Evolutionary conservation across 768 basidiomycete species (phyloP).

Genomic region (Mrakia blollopis): DNA sequence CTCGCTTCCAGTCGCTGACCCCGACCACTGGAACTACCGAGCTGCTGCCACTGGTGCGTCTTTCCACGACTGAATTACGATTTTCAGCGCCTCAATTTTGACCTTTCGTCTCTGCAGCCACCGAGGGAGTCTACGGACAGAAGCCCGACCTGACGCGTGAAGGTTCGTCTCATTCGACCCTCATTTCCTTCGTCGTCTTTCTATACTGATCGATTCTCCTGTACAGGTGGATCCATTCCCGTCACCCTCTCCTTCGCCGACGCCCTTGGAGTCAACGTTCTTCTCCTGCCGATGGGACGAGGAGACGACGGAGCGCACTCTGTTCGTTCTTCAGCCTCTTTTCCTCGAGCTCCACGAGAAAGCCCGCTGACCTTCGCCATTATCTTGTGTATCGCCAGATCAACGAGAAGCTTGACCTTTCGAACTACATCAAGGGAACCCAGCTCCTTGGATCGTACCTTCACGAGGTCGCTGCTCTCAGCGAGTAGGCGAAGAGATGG

Average conservation of each 20-base stretch:
- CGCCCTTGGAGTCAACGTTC: slow-evolving; percentile 68
- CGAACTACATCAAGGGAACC: slow-evolving; percentile 75
- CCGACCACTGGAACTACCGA: slow-evolving; percentile 86
- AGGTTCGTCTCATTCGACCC: slow-evolving; percentile 48
- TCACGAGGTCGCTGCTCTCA: slow-evolving; percentile 57
- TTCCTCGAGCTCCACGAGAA: background rate
- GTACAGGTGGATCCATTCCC: slow-evolving; percentile 66
- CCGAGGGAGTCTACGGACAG: slow-evolving; percentile 68
- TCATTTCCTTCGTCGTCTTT: background rate
- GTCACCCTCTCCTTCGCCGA: slow-evolving; percentile 93
- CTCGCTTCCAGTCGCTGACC: slow-evolving; percentile 49
- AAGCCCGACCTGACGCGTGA: slow-evolving; percentile 80
- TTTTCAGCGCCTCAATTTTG: background rate
- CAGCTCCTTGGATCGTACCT: slow-evolving; percentile 76
- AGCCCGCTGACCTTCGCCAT: slow-evolving; percentile 16
- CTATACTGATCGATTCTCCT: background rate
- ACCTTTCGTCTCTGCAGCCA: slow-evolving; percentile 45
- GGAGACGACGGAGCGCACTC: slow-evolving; percentile 86
- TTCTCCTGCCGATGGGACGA: slow-evolving; percentile 60
- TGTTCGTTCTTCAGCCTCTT: slow-evolving; percentile 49
- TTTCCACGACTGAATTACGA: too few species aligned
- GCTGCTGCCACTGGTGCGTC: slow-evolving; percentile 63
- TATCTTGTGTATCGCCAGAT: slow-evolving; percentile 31
- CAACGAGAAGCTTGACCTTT: slow-evolving; percentile 88
- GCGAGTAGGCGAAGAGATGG: slow-evolving; percentile 9